Base-by-base conservation (phyloP, 306 rosid genomes). In the Cicer bijugum region DNA sequence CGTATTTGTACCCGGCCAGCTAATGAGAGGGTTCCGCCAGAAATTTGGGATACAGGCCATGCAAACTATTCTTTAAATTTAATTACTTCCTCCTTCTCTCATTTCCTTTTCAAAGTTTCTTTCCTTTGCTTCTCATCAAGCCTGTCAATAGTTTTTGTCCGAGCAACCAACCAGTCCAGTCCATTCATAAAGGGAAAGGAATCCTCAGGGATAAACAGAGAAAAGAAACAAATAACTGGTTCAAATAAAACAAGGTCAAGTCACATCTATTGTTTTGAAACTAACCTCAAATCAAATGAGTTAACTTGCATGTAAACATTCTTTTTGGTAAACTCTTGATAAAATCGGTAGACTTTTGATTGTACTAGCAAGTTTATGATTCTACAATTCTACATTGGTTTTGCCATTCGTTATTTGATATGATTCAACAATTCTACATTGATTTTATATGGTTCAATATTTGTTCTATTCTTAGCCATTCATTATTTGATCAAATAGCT, bases 211-310 rank as follows among this genome's bases (percentile, higher is more conserved):
- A 11, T 45, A 67, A 67, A 11, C 10, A 37, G 37, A 10, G 35
- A 69, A 69, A 51, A 69, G 8, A 37, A 15, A 69, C 48, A 51
- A 51, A 33, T 69, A 51, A 8, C 47, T 37, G 35, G 46, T 50
- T 69, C 61, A 50, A 17, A 69, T 69, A 69, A 37, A 2, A 69
- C 61, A 28, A 69, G 74, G 60, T 37, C 61, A 69, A 35, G 59
- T 50, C 52, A 12, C 52, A 12, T 1, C 52, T 12, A 4, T 46
- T 46, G 12, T 46, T 46, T 12, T 46, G 51, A 46, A 46, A 11
- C 51, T 1, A 47, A 12, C 53, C 53, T 6, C 50, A 23, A 23
- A 23, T 23, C 28, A 23, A 23, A 23, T 23, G 28, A 23, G 28
- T 23, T 23, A 23, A 23, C 28, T 23, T 23, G 28, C 28, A 23